These are phyloP conservation scores for Kwoniella botswanensis DNA, from an alignment of 768 basidiomycete genomes.

Conservation along the genomic window DNA sequence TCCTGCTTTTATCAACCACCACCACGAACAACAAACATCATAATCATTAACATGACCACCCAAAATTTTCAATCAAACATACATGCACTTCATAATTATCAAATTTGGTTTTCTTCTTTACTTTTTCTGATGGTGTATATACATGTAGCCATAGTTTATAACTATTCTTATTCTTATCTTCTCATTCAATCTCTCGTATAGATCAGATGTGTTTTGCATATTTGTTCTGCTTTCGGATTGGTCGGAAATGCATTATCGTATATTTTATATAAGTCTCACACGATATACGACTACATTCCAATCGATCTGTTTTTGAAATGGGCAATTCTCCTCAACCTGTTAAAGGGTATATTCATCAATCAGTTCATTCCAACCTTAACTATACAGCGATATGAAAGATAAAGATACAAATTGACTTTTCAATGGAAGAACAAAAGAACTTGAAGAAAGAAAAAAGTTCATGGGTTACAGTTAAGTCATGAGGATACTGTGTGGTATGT, in stretches of 20 bases:
- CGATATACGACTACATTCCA: not conserved
- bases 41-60: too few relatives aligned
- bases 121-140: not conserved
- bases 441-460: not conserved
- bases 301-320: not conserved
- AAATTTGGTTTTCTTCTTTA: not conserved
- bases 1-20: too few relatives aligned
- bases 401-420: not conserved
- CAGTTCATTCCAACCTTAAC: not conserved
- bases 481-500: too few relatives aligned
- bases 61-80: too few relatives aligned
- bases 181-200: not conserved
- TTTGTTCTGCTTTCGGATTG: too few relatives aligned
- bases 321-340: not conserved
- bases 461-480: too few relatives aligned
- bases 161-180: not conserved
- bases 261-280: not conserved
- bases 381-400: not conserved
- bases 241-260: not conserved
- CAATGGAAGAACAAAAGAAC: too few relatives aligned
- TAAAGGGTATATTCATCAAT: too few relatives aligned
- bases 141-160: conserved; percentile 7
- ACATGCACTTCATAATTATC: not conserved
- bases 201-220: not conserved
- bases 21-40: too few relatives aligned